Conservation (phyloP, 2,329 filamentous ascomycete species). For the Calonectria pteridis region DNA sequence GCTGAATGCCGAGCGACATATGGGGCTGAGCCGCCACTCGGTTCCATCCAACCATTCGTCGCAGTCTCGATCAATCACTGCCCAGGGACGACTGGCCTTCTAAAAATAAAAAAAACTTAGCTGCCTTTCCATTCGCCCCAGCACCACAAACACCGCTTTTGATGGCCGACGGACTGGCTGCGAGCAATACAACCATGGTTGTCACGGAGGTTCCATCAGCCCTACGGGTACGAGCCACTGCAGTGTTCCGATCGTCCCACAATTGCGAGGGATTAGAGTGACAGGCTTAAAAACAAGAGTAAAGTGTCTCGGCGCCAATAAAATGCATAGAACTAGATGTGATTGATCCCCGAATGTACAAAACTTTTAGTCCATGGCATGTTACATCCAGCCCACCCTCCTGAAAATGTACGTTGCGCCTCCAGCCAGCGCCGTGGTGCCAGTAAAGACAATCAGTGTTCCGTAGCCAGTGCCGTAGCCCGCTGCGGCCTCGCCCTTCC, state of each 20-base stretch:
- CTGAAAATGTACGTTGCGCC: conserved; percentile 47
- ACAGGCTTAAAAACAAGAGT: not conserved
- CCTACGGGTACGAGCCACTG: not conserved
- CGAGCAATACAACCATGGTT: not conserved
- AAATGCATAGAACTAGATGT: not conserved
- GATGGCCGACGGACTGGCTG: not conserved
- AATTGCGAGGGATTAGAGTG: not conserved
- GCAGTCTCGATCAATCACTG: not conserved
- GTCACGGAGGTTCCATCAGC: not conserved
- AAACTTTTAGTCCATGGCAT: not conserved
- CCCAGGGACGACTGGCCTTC: not conserved
- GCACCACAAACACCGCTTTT: not conserved
- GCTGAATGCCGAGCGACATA: not conserved
- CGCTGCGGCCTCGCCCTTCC: conserved; percentile 49
- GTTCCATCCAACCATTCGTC: not conserved
- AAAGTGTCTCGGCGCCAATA: not conserved
- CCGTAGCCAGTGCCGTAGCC: conserved; percentile 52
- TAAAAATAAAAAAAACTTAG: not conserved
- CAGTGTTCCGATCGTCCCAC: not conserved
- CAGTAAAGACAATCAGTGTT: conserved; percentile 50
- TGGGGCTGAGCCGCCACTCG: not conserved
- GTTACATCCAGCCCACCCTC: conserved; percentile 49
- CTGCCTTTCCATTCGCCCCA: not conserved
- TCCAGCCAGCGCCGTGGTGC: conserved; percentile 46
- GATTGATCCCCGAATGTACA: not conserved